These are phyloP conservation scores for Mycena chlorophos DNA, from an alignment of 768 basidiomycete genomes.

Conservation along the genomic window DNA sequence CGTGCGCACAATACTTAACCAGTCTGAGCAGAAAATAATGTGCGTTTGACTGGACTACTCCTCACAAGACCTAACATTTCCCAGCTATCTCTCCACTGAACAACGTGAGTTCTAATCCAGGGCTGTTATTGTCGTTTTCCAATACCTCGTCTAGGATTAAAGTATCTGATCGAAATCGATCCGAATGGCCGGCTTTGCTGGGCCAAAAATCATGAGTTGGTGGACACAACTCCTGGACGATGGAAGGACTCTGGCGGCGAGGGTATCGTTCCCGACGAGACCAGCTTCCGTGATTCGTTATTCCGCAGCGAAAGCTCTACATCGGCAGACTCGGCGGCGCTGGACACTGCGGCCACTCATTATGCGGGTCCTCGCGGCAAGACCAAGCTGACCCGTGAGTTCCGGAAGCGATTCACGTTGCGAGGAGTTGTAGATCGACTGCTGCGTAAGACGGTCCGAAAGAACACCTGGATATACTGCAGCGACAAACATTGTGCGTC, in stretches of 20 bases:
- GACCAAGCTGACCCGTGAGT: slow-evolving; percentile 37
- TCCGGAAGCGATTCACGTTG: slow-evolving; percentile 49
- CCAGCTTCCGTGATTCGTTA: slow-evolving; percentile 22
- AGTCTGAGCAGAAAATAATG: slow-evolving; percentile 44
- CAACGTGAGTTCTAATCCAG: slow-evolving; percentile 41
- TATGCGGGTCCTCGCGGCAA: slow-evolving; percentile 39
- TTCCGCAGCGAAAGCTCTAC: slow-evolving; percentile 25
- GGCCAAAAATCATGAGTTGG: slow-evolving; percentile 56
- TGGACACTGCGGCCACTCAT: slow-evolving; percentile 41
- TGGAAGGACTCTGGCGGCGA: slow-evolving; percentile 64
- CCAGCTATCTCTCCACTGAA: slow-evolving; percentile 57
- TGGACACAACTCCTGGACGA: slow-evolving; percentile 59
- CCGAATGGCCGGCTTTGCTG: slow-evolving; percentile 53
- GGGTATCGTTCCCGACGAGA: slow-evolving; percentile 50
- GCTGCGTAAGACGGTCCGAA: slow-evolving; percentile 55
- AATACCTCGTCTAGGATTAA: slow-evolving; percentile 43
- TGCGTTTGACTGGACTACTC: slow-evolving; percentile 26
- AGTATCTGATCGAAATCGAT: slow-evolving; percentile 63
- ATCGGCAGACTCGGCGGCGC: slow-evolving; percentile 17
- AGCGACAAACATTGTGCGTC: slow-evolving; percentile 55
- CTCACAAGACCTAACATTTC: neutral
- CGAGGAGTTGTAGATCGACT: slow-evolving; percentile 54
- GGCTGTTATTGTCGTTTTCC: neutral
- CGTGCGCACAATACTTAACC: neutral
- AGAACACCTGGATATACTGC: slow-evolving; percentile 72